These are phyloP conservation scores for Fonsecaea pugnacius DNA, from an alignment of 2,329 filamentous ascomycete genomes.

Conservation along the genomic window DNA sequence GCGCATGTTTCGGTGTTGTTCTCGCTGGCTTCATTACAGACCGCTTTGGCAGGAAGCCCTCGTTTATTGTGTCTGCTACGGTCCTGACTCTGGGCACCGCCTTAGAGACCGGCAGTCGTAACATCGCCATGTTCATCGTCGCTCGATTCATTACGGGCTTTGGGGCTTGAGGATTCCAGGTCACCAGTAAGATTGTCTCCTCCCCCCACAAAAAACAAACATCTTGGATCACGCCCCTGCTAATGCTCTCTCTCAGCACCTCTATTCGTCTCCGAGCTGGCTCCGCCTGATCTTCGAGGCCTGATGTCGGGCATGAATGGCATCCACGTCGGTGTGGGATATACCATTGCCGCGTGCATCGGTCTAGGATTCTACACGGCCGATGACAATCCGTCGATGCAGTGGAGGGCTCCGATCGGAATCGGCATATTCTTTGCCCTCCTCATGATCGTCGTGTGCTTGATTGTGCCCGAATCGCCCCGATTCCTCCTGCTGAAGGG, in stretches of 20 bases:
- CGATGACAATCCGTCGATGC: slow-evolving; percentile 6
- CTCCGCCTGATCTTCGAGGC: slow-evolving; percentile 26
- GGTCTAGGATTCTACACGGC: slow-evolving; percentile 24
- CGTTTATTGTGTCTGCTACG: slow-evolving; percentile 44
- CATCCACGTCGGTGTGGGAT: slow-evolving; percentile 24
- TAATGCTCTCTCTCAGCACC: neutral
- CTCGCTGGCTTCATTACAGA: slow-evolving; percentile 41
- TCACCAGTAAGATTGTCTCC: slow-evolving; percentile 9
- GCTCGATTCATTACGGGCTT: slow-evolving; percentile 21
- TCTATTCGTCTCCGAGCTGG: slow-evolving; percentile 22
- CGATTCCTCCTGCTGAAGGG: slow-evolving; percentile 39
- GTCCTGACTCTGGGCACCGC: slow-evolving; percentile 16
- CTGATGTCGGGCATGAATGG: slow-evolving; percentile 28
- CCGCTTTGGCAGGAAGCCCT: slow-evolving; percentile 59
- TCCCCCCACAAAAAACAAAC: too few relatives aligned
- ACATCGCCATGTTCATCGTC: slow-evolving; percentile 24
- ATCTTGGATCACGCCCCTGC: too few relatives aligned
- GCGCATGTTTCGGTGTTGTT: slow-evolving; percentile 23
- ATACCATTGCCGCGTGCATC: slow-evolving; percentile 26
- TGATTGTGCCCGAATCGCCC: slow-evolving; percentile 39
- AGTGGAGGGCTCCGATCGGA: slow-evolving; percentile 26
- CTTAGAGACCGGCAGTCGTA: slow-evolving; percentile 7
- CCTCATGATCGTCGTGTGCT: slow-evolving; percentile 33
- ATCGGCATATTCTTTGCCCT: slow-evolving; percentile 24
- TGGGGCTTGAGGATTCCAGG: slow-evolving; percentile 19